Evolutionary conservation across 1,284 basidiomycete species (phyloP).

Genomic region (Melampsora americana): DNA sequence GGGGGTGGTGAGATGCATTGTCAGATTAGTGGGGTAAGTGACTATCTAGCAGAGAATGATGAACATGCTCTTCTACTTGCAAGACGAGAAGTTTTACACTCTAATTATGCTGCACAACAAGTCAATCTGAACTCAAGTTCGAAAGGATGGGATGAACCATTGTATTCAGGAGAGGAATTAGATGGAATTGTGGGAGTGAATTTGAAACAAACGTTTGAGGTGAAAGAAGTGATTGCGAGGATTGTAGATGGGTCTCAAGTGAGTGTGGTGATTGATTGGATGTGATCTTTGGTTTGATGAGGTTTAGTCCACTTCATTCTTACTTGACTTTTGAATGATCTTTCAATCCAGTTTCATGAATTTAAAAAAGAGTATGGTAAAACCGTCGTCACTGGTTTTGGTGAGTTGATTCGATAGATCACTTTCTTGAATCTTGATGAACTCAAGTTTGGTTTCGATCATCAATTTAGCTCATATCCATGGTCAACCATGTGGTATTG

Average conservation of each 20-base stretch:
- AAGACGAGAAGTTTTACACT: constrained; percentile 66
- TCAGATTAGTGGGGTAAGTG: constrained; percentile 85
- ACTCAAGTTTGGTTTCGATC: not conserved
- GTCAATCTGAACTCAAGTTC: not conserved
- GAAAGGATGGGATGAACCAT: constrained; percentile 65
- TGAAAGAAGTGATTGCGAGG: constrained; percentile 86
- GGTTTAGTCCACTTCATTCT: no score
- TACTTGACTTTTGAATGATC: no score
- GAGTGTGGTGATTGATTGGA: no score
- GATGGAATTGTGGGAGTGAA: constrained; percentile 89
- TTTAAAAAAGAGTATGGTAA: constrained; percentile 90
- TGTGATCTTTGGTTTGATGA: no score
- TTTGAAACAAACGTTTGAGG: constrained; percentile 80
- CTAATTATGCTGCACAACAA: constrained; percentile 32
- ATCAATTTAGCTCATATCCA: constrained; percentile 66
- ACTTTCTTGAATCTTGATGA: not conserved
- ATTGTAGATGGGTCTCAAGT: constrained; percentile 76
- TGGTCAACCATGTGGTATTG: constrained; percentile 61
- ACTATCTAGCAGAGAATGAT: constrained; percentile 83
- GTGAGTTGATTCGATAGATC: constrained; percentile 54
- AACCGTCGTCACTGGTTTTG: constrained; percentile 73
- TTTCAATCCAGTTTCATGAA: constrained; percentile 85
- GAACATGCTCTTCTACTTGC: constrained; percentile 82
- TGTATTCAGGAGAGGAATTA: constrained; percentile 75
- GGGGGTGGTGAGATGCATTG: constrained; percentile 91